Conservation (phyloP, 805 yeast species). For the Candida maesae region DNA sequence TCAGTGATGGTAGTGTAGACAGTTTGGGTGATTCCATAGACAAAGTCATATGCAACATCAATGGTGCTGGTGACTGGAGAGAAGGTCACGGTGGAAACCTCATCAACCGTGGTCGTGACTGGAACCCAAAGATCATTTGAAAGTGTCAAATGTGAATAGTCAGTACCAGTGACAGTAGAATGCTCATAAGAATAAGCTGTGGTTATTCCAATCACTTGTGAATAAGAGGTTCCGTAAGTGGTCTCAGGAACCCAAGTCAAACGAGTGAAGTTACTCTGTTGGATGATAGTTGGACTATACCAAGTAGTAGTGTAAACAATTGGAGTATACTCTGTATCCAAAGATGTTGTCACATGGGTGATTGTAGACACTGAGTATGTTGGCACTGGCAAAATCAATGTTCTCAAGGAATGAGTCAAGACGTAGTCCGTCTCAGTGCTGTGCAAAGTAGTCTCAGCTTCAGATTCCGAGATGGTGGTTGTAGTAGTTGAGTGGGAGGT, state of each 20-base stretch:
- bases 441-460: background rate
- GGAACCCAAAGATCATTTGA: constrained; percentile 20
- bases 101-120: constrained; percentile 6
- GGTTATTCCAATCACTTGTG: background rate
- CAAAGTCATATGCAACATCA: constrained; percentile 12
- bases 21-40: constrained; percentile 15
- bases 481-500: constrained; percentile 12
- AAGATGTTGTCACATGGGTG: constrained; percentile 1
- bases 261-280: constrained; percentile 11
- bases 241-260: constrained; percentile 11
- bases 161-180: constrained; percentile 12
- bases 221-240: constrained; percentile 1
- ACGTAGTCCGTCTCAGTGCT: constrained; percentile 7
- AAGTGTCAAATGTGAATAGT: constrained; percentile 14
- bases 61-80: constrained; percentile 7
- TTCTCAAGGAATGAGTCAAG: constrained; percentile 4
- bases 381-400: constrained; percentile 18
- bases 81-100: constrained; percentile 1
- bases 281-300: constrained; percentile 6
- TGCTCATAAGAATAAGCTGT: constrained; percentile 6
- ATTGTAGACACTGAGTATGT: constrained; percentile 4
- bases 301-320: constrained; percentile 3
- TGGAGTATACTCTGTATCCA: constrained; percentile 2
- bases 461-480: constrained; percentile 12
- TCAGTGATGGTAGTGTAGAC: constrained; percentile 15